Percentiles rank a stretch among this genome's conserved stretches.
phyloP scores from a whole-genome alignment of 352 stramenopile genomes.

The Phytophthora sp. region DNA sequence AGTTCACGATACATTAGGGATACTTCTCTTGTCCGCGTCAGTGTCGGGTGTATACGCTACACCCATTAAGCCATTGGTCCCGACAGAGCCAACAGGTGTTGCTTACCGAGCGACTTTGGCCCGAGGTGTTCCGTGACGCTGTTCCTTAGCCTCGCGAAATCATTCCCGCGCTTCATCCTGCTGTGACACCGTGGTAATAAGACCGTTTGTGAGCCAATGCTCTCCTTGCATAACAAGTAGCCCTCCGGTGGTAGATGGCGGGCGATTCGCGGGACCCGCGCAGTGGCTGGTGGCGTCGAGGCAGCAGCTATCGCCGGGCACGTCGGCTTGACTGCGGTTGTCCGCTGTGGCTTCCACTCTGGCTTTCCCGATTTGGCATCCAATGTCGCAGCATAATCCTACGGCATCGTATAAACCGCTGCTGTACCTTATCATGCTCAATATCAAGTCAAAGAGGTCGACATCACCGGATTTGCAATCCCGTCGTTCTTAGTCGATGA shows the following conservation, averaged over 20 bases:
- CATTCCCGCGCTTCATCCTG: not conserved
- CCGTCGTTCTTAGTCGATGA: slow-evolving; percentile 1
- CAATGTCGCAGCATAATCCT: not conserved
- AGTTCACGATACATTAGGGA: slow-evolving; percentile 1
- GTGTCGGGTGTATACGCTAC: not conserved
- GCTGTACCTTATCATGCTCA: slow-evolving; percentile 3
- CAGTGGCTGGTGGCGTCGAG: not conserved
- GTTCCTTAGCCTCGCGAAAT: not conserved
- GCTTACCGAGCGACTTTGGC: slow-evolving; percentile 1
- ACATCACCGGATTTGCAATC: slow-evolving; percentile 9
- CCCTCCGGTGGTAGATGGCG: not conserved
- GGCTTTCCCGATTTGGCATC: not conserved
- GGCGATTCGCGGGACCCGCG: not conserved
- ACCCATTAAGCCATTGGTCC: slow-evolving; percentile 3
- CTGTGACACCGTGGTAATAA: not conserved
- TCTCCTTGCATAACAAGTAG: not conserved
- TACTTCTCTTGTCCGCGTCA: not conserved
- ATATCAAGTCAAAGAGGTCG: slow-evolving; percentile 9
- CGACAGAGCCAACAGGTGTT: not conserved
- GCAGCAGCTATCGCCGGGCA: not conserved
- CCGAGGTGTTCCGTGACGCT: not conserved
- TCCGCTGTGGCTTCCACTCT: not conserved
- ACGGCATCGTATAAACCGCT: slow-evolving; percentile 2
- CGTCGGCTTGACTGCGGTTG: not conserved
- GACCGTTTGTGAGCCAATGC: slow-evolving; percentile 2